These are phyloP conservation scores for Euphorbia tirucalli DNA, from an alignment of 345 rosid species.

Conservation along the genomic window DNA sequence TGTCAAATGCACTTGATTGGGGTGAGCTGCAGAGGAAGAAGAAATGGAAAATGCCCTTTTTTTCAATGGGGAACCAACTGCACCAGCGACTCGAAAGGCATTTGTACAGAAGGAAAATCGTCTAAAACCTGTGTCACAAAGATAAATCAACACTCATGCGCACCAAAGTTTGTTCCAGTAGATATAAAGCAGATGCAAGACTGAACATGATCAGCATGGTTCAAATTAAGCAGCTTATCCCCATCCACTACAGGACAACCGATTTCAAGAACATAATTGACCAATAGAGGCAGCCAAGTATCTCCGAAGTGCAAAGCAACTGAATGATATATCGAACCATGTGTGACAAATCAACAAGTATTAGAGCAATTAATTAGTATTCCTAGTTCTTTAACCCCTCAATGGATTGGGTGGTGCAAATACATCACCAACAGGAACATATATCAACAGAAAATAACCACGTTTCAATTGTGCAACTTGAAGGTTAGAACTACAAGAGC, in stretches of 20 bases:
- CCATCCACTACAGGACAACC: not conserved
- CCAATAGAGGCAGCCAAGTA: not conserved
- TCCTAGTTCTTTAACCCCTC: not conserved
- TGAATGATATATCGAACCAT: not conserved
- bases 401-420: not conserved
- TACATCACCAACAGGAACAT: not conserved
- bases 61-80: constrained; percentile 85
- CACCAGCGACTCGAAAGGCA: constrained; percentile 94
- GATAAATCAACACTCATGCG: constrained; percentile 1
- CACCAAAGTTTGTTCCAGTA: not conserved
- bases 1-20: constrained; percentile 80
- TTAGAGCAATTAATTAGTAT: not conserved
- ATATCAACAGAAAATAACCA: not conserved
- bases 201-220: not conserved
- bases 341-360: not conserved
- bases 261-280: not conserved
- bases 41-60: constrained; percentile 86
- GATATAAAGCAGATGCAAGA: not conserved
- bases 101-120: constrained; percentile 90
- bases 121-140: constrained; percentile 59
- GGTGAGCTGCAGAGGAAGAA: constrained; percentile 80
- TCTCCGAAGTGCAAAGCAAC: not conserved
- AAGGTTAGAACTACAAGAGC: too few relatives aligned
- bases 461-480: not conserved
- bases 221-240: not conserved